These are phyloP conservation scores for Boletus speciosus DNA, from an alignment of 768 basidiomycete species.

Conservation along the genomic window DNA sequence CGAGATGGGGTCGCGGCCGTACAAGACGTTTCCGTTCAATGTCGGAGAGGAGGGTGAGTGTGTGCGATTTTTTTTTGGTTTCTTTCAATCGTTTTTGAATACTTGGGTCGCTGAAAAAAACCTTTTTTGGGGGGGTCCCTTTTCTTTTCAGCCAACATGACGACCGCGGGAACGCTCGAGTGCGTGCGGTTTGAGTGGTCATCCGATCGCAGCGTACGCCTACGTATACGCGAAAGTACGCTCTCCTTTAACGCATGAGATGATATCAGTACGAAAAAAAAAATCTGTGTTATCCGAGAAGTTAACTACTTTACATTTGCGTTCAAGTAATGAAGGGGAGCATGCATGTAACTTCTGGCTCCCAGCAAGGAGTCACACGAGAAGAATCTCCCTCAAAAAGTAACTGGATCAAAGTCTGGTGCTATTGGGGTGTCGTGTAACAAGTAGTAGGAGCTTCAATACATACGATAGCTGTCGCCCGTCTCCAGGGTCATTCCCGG, in stretches of 20 bases:
- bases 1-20: conserved; percentile 75
- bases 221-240: conserved; percentile 77
- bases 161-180: conserved; percentile 61
- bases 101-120: neutral
- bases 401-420: too few relatives aligned
- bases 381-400: too few relatives aligned
- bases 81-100: neutral
- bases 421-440: too few relatives aligned
- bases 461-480: too few relatives aligned
- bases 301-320: too few relatives aligned
- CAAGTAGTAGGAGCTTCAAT: too few relatives aligned
- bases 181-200: conserved; percentile 83
- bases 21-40: conserved; percentile 83
- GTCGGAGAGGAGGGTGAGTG: conserved; percentile 77
- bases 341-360: too few relatives aligned
- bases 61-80: neutral
- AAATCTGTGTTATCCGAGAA: too few relatives aligned
- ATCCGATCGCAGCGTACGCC: conserved; percentile 74
- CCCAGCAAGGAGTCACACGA: too few relatives aligned
- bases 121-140: neutral
- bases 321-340: too few relatives aligned
- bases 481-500: too few relatives aligned
- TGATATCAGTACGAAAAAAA: neutral
- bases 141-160: conserved; percentile 47
- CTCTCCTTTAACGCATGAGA: conserved; percentile 80